Conservation (phyloP, 768 basidiomycete species). For the Hortiboletus campestris region DNA sequence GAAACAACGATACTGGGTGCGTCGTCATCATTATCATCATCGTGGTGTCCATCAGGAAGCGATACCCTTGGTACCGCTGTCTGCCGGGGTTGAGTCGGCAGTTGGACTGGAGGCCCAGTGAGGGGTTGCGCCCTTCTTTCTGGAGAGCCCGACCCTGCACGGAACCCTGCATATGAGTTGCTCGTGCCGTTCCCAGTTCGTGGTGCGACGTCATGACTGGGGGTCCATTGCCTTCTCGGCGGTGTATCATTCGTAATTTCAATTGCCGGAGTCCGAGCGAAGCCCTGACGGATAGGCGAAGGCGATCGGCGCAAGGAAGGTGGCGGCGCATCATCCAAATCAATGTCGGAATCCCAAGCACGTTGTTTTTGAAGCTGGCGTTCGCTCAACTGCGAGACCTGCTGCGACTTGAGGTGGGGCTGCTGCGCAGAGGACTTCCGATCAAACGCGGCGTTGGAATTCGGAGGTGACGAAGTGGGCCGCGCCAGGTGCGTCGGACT, state of each 20-base stretch:
- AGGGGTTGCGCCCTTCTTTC: conserved; percentile 9
- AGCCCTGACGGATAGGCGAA: conserved; percentile 20
- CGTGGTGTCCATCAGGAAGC: conserved; percentile 23
- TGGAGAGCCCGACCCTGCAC: conserved; percentile 16
- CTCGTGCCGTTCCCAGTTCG: conserved; percentile 10
- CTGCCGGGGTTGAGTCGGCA: conserved; percentile 3
- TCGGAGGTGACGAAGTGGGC: conserved; percentile 21
- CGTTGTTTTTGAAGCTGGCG: conserved; percentile 28
- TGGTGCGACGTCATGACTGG: conserved; percentile 16
- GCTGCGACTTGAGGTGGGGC: conserved; percentile 11
- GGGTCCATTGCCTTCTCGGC: conserved; percentile 30
- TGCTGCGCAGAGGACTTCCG: conserved; percentile 18
- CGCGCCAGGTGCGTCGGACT: conserved; percentile 18
- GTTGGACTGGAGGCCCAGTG: conserved; percentile 1
- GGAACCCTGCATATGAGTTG: conserved; percentile 3
- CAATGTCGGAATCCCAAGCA: conserved; percentile 24
- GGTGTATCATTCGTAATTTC: conserved; percentile 30
- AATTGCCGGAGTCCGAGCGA: conserved; percentile 24
- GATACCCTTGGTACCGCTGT: conserved; percentile 47
- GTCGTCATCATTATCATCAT: conserved; percentile 2
- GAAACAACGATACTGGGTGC: conserved; percentile 32
- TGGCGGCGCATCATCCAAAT: conserved; percentile 44
- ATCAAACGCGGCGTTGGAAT: conserved; percentile 19
- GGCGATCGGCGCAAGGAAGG: conserved; percentile 41
- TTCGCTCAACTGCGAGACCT: conserved; percentile 19